Evolutionary conservation across 1,139 yeast species (phyloP).

Genomic region (Saccharomyces hybrid): DNA sequence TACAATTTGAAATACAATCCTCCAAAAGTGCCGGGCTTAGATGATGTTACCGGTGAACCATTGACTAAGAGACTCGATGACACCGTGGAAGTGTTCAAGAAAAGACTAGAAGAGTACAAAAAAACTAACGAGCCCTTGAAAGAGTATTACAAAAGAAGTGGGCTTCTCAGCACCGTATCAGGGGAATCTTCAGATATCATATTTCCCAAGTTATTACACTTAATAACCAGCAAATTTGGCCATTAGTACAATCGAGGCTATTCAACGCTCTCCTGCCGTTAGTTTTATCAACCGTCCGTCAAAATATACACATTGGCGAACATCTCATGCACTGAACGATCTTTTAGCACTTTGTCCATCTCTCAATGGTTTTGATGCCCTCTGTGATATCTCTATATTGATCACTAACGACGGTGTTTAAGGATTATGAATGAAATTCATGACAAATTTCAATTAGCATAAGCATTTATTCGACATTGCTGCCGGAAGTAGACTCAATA

Average conservation of each 20-base stretch:
- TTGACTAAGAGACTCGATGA: conserved; percentile 75
- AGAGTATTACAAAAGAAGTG: conserved; percentile 47
- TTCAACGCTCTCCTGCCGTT: background rate
- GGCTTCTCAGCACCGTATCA: conserved; percentile 48
- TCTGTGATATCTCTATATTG: background rate
- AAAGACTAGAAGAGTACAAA: conserved; percentile 58
- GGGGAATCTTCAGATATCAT: conserved; percentile 83
- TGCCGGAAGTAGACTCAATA: background rate
- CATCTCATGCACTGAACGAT: background rate
- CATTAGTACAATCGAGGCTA: background rate
- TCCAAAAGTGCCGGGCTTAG: conserved; percentile 71
- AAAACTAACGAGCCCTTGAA: conserved; percentile 55
- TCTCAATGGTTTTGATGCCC: background rate
- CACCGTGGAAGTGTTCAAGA: conserved; percentile 58
- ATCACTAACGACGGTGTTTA: background rate
- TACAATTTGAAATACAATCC: conserved; percentile 84
- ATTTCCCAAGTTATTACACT: conserved; percentile 54
- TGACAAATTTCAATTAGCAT: background rate
- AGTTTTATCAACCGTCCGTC: background rate
- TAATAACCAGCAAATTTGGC: conserved; percentile 15
- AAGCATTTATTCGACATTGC: background rate
- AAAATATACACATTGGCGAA: background rate
- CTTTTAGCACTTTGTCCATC: background rate
- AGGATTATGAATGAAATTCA: background rate
- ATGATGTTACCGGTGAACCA: conserved; percentile 85